Evolutionary conservation across 768 basidiomycete genomes (phyloP).

Genomic region (Xerocomus brunneocitrinus): DNA sequence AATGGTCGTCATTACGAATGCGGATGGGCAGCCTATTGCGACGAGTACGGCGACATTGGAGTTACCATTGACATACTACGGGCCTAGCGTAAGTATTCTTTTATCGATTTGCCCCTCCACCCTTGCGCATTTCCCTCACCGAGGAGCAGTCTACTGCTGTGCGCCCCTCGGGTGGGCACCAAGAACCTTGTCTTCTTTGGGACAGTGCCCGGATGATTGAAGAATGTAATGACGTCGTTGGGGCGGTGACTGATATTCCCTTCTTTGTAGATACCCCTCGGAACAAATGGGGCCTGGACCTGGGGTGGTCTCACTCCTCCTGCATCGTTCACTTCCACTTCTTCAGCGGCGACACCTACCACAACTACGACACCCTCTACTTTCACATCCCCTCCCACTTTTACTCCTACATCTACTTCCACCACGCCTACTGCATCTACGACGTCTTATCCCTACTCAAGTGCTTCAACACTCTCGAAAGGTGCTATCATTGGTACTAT

Average conservation of each 20-base stretch:
- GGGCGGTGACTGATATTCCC: slow-evolving; percentile 9
- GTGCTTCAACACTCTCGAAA: slow-evolving; percentile 30
- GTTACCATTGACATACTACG: slow-evolving; percentile 76
- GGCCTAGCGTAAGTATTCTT: slow-evolving; percentile 63
- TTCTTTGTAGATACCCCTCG: slow-evolving; percentile 63
- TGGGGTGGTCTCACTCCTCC: slow-evolving; percentile 74
- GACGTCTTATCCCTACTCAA: slow-evolving; percentile 19
- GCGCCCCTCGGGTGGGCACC: not conserved
- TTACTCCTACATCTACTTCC: slow-evolving; percentile 25
- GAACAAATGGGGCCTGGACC: slow-evolving; percentile 54
- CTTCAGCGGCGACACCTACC: slow-evolving; percentile 25
- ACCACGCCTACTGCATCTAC: slow-evolving; percentile 24
- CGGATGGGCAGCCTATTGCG: slow-evolving; percentile 47
- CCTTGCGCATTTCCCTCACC: not conserved
- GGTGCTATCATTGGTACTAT: slow-evolving; percentile 32
- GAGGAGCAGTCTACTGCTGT: not conserved
- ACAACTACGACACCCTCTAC: slow-evolving; percentile 26
- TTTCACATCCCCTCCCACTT: slow-evolving; percentile 24
- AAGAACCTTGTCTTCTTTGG: not conserved
- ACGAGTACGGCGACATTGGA: slow-evolving; percentile 58
- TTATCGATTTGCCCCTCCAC: not conserved
- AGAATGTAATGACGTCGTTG: slow-evolving; percentile 10
- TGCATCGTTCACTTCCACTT: slow-evolving; percentile 33
- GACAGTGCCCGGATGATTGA: not conserved
- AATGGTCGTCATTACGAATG: slow-evolving; percentile 48